Conservation (phyloP, 805 yeast genomes). For the Spathaspora arborariae region DNA sequence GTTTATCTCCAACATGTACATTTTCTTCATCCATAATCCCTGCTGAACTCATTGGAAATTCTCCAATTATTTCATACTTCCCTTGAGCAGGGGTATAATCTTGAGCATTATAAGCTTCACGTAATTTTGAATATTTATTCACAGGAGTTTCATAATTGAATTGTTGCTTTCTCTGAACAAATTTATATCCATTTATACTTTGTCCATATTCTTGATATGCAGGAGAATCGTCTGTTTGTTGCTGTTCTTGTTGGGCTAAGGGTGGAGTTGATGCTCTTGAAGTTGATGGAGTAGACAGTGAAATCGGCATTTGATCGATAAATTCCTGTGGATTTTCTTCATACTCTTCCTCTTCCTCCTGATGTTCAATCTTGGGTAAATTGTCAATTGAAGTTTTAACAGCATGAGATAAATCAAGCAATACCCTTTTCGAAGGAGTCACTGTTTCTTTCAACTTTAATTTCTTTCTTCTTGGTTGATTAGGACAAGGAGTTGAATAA, state of each 20-base stretch:
- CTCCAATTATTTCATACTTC: slow-evolving; percentile 26
- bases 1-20: slow-evolving; percentile 34
- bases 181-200: slow-evolving; percentile 39
- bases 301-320: slow-evolving; percentile 31
- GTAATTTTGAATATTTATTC: slow-evolving; percentile 12
- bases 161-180: slow-evolving; percentile 27
- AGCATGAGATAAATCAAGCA: slow-evolving; percentile 31
- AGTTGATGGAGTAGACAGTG: slow-evolving; percentile 42
- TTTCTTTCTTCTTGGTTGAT: slow-evolving; percentile 35
- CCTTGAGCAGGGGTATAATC: slow-evolving; percentile 2
- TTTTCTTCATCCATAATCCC: slow-evolving; percentile 33
- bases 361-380: slow-evolving; percentile 6
- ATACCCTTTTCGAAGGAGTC: slow-evolving; percentile 17
- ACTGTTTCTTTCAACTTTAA: slow-evolving; percentile 21
- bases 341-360: slow-evolving; percentile 10
- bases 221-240: slow-evolving; percentile 7
- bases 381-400: slow-evolving; percentile 21
- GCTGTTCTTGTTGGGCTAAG: not conserved
- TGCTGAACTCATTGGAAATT: slow-evolving; percentile 27
- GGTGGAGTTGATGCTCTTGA: slow-evolving; percentile 34
- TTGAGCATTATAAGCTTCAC: slow-evolving; percentile 23
- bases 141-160: slow-evolving; percentile 18
- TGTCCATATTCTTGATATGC: slow-evolving; percentile 33
- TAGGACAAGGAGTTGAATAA: slow-evolving; percentile 42
- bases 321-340: slow-evolving; percentile 9